Percentiles rank a stretch among this genome's conserved stretches.
These are phyloP conservation scores for Epichloe brachyelytri DNA, from an alignment of 2,329 filamentous ascomycete species.

Conservation along the genomic window DNA sequence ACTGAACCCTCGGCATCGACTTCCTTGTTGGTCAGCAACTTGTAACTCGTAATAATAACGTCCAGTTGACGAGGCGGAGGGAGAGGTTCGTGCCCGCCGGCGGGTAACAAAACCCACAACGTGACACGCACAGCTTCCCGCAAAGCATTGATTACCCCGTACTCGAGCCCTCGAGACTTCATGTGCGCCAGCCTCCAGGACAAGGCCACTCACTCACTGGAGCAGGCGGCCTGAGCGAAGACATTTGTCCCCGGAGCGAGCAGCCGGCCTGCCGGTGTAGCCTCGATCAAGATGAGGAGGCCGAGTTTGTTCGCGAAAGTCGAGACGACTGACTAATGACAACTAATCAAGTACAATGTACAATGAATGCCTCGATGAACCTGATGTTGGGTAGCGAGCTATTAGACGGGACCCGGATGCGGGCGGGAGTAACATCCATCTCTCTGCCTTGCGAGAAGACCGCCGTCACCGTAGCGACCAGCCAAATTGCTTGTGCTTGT, in stretches of 20 bases:
- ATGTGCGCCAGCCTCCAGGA: background rate
- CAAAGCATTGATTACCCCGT: background rate
- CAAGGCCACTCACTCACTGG: background rate
- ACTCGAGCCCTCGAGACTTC: background rate
- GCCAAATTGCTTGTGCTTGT: no score
- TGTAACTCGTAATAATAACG: background rate
- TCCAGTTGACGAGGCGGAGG: background rate
- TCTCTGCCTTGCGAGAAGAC: no score
- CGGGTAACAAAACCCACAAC: background rate
- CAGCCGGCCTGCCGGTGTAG: background rate
- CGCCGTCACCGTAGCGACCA: no score
- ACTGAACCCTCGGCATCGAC: background rate
- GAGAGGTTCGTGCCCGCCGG: background rate
- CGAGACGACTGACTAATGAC: no score
- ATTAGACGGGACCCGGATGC: no score
- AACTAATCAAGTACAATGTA: no score
- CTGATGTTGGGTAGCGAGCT: no score
- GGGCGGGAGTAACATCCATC: no score
- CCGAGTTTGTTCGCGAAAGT: no score
- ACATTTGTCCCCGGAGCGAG: background rate
- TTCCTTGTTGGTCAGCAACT: background rate
- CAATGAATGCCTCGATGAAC: no score
- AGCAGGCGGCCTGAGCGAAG: background rate
- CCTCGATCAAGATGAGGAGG: background rate
- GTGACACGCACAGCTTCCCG: slow-evolving; percentile 2